phyloP scores from a whole-genome alignment of 2,329 filamentous ascomycete species.

The Podosphaera xanthii region DNA sequence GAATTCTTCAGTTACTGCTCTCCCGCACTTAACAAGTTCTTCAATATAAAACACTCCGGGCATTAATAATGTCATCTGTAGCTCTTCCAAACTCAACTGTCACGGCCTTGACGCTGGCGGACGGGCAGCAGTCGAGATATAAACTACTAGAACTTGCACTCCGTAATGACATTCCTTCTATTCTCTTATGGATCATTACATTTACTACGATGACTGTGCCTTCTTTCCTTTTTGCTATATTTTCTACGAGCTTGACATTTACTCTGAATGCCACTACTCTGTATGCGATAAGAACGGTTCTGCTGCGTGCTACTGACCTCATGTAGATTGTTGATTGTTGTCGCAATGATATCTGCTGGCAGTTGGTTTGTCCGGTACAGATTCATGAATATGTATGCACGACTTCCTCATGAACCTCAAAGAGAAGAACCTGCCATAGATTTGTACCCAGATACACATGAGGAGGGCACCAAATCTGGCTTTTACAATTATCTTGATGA shows the following conservation, averaged over 20 bases:
- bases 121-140: background rate
- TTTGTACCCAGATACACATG: conserved; percentile 79
- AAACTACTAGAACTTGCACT: background rate
- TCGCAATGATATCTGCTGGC: conserved; percentile 56
- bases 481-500: conserved; percentile 94
- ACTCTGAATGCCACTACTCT: conserved; percentile 97
- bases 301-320: conserved; percentile 5
- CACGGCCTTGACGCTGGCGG: background rate
- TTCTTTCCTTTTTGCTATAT: conserved; percentile 68
- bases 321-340: conserved; percentile 48
- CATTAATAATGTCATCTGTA: background rate
- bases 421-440: conserved; percentile 91
- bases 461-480: conserved; percentile 72
- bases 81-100: background rate
- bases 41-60: background rate
- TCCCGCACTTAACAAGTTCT: background rate
- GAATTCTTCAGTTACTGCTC: background rate
- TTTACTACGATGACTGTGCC: conserved; percentile 77
- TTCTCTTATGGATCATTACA: conserved; percentile 59
- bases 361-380: conserved; percentile 92
- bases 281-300: conserved; percentile 24
- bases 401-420: conserved; percentile 80
- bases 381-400: conserved; percentile 90
- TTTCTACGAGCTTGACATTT: conserved; percentile 83
- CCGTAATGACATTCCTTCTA: conserved; percentile 27